These are phyloP conservation scores for Acorus calamus DNA, from an alignment of 106 monocot genomes.

Conservation along the genomic window DNA sequence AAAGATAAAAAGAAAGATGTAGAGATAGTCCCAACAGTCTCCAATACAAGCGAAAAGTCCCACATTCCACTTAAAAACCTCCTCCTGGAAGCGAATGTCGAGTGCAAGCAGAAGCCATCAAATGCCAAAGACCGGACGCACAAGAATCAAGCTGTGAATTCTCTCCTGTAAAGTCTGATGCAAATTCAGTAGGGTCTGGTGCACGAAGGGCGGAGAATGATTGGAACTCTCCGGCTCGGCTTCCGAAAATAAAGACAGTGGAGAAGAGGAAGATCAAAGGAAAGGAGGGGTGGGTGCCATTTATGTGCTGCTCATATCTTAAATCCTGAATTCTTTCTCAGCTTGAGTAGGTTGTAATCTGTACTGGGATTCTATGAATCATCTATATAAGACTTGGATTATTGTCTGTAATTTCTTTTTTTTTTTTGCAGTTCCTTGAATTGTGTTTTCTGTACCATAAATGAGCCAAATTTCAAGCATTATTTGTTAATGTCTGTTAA, in stretches of 20 bases:
- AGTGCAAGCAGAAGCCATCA: conserved; percentile 5
- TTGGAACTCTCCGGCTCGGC: conserved; percentile 46
- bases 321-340: too few relatives aligned
- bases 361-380: too few relatives aligned
- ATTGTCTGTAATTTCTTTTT: too few relatives aligned
- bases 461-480: too few relatives aligned
- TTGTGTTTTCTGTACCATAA: too few relatives aligned
- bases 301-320: conserved; percentile 33
- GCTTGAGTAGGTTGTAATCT: too few relatives aligned
- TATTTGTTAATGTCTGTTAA: too few relatives aligned
- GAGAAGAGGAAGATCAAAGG: conserved; percentile 19
- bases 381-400: too few relatives aligned
- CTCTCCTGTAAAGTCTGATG: background rate
- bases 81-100: conserved; percentile 17
- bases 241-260: conserved; percentile 11
- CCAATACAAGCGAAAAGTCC: conserved; percentile 7
- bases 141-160: background rate
- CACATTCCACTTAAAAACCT: conserved; percentile 27
- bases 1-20: conserved; percentile 10
- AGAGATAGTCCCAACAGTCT: conserved; percentile 3
- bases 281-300: conserved; percentile 30
- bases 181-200: background rate
- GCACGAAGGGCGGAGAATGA: conserved; percentile 12
- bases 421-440: too few relatives aligned
- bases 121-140: background rate